A percentile compares a stretch with the other conserved stretches of the same genome.
These are phyloP conservation scores for Jamesozyma piceae DNA, from an alignment of 805 yeast species.

Conservation along the genomic window DNA sequence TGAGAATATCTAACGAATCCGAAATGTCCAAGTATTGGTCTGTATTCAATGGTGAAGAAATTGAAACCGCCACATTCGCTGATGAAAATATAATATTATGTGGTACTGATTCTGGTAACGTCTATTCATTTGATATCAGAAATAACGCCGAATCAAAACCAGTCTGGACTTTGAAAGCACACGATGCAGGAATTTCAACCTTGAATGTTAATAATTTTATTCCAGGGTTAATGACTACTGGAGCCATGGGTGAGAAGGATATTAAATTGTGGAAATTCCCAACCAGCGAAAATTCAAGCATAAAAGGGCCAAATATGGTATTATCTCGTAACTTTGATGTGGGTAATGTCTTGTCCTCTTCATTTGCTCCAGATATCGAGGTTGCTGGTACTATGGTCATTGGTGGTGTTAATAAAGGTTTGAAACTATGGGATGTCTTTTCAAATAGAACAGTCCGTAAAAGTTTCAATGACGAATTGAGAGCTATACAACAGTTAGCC, in stretches of 20 bases:
- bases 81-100: slow-evolving; percentile 56
- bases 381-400: slow-evolving; percentile 74
- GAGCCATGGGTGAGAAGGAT: slow-evolving; percentile 83
- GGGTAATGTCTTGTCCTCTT: slow-evolving; percentile 77
- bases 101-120: slow-evolving; percentile 85
- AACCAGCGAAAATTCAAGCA: slow-evolving; percentile 26
- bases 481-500: slow-evolving; percentile 45
- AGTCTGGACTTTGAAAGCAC: slow-evolving; percentile 93
- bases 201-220: slow-evolving; percentile 59
- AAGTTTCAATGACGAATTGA: slow-evolving; percentile 53
- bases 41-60: slow-evolving; percentile 63
- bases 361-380: slow-evolving; percentile 82
- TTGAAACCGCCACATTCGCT: slow-evolving; percentile 73
- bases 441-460: slow-evolving; percentile 70
- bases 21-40: slow-evolving; percentile 56
- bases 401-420: slow-evolving; percentile 78
- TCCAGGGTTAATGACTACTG: slow-evolving; percentile 69
- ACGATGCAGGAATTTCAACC: slow-evolving; percentile 85
- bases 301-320: slow-evolving; percentile 68
- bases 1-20: slow-evolving; percentile 57
- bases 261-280: slow-evolving; percentile 84
- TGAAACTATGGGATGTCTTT: slow-evolving; percentile 90
- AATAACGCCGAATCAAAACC: slow-evolving; percentile 47
- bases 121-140: slow-evolving; percentile 83
- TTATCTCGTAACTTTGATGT: slow-evolving; percentile 86